Evolutionary conservation across 2,329 filamentous ascomycete genomes (phyloP).

Genomic region (Fulvia fulva): DNA sequence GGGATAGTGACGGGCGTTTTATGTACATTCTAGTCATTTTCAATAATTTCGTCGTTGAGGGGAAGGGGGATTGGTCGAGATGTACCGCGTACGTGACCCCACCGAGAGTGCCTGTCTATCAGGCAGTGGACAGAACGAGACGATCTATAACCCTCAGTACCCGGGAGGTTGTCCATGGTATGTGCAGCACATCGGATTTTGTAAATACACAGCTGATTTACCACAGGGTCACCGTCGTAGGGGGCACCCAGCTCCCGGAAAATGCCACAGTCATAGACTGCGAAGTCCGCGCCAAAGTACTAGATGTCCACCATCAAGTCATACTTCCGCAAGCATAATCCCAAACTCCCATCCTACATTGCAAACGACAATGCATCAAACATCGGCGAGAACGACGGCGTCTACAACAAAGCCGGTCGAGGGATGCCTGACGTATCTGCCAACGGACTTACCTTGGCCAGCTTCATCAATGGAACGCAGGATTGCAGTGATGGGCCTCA

Average conservation of each 20-base stretch:
- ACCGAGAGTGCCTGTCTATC: constrained; percentile 29
- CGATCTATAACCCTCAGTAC: constrained; percentile 19
- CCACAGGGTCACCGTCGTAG: too few species aligned
- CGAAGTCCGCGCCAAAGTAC: too few species aligned
- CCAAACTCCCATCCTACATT: not conserved
- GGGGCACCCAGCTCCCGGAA: too few species aligned
- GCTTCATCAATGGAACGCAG: too few species aligned
- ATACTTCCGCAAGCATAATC: not conserved
- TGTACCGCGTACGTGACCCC: too few species aligned
- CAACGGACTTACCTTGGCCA: too few species aligned
- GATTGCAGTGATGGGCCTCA: constrained; percentile 22
- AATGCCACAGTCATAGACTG: too few species aligned
- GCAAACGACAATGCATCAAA: not conserved
- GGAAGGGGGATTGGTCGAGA: too few species aligned
- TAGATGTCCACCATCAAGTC: too few species aligned
- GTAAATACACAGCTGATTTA: too few species aligned
- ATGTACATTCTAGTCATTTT: not conserved
- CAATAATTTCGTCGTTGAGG: too few species aligned
- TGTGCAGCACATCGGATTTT: too few species aligned
- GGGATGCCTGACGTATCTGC: constrained; percentile 39
- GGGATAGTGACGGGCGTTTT: not conserved
- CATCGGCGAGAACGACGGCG: constrained; percentile 9
- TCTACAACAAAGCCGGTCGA: constrained; percentile 26
- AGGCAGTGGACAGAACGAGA: constrained; percentile 17
- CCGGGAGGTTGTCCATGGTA: constrained; percentile 26